phyloP scores from a whole-genome alignment of 2,329 filamentous ascomycete species.

The Dactylella cylindrospora region DNA sequence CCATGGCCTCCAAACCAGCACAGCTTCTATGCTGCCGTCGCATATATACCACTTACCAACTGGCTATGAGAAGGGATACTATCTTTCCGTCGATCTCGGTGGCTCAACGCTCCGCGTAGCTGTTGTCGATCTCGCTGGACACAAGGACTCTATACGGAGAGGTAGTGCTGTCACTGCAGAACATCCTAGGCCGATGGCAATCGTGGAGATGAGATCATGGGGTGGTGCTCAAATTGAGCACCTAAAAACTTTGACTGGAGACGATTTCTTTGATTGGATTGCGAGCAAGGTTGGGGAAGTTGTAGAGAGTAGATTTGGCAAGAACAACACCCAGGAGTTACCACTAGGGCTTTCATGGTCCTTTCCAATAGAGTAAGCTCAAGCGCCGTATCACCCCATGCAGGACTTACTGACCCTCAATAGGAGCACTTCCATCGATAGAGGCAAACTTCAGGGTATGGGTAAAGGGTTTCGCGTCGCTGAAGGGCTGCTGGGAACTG shows the following conservation, averaged over 20 bases:
- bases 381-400: constrained; percentile 44
- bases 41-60: constrained; percentile 36
- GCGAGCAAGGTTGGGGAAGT: constrained; percentile 63
- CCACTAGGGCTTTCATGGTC: constrained; percentile 68
- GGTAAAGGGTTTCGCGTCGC: constrained; percentile 49
- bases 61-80: constrained; percentile 27
- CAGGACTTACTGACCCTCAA: constrained; percentile 52
- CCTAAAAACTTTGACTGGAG: constrained; percentile 62
- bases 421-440: constrained; percentile 57
- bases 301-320: constrained; percentile 55
- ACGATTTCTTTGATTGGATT: constrained; percentile 69
- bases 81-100: constrained; percentile 61
- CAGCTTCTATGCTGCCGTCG: constrained; percentile 33
- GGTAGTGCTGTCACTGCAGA: constrained; percentile 47
- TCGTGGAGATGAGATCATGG: constrained; percentile 60
- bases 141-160: constrained; percentile 51
- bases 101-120: constrained; percentile 68
- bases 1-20: constrained; percentile 14
- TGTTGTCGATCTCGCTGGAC: constrained; percentile 62
- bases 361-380: constrained; percentile 67
- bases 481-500: constrained; percentile 25
- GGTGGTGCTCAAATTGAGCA: constrained; percentile 49
- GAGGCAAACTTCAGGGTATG: constrained; percentile 57
- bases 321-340: constrained; percentile 52
- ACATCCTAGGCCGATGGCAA: constrained; percentile 52